phyloP scores from a whole-genome alignment of 345 rosid species.

The Stellera chamaejasme region DNA sequence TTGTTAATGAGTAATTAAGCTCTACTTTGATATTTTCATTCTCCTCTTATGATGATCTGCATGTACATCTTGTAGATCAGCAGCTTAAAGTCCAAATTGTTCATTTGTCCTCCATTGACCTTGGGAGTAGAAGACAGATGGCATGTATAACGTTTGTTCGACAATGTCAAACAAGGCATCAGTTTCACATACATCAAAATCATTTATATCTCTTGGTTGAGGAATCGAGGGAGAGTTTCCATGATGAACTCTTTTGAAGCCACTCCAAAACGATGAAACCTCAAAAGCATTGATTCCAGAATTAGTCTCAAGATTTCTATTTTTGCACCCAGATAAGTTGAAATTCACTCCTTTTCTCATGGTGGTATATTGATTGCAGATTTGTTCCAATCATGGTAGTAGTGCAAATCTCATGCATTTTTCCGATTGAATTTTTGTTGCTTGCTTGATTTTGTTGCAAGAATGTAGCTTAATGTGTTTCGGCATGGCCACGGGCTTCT shows the following conservation, averaged over 20 bases:
- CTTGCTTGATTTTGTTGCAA: slow-evolving; percentile 28
- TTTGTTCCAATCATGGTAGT: slow-evolving; percentile 24
- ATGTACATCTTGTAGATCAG: no score
- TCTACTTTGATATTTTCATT: no score
- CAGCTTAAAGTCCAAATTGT: no score
- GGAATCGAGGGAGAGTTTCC: slow-evolving; percentile 18
- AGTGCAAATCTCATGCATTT: slow-evolving; percentile 35
- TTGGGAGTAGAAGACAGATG: slow-evolving; percentile 4
- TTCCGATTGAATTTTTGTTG: background rate
- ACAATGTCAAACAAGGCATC: slow-evolving; percentile 8
- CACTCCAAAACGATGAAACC: background rate
- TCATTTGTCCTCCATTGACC: background rate
- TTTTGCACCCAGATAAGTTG: slow-evolving; percentile 32
- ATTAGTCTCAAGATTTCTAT: slow-evolving; percentile 17
- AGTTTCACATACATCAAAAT: background rate
- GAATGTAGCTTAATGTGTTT: slow-evolving; percentile 41
- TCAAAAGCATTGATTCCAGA: slow-evolving; percentile 13
- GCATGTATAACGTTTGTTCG: slow-evolving; percentile 2
- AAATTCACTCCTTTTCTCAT: slow-evolving; percentile 24
- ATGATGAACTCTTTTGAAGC: slow-evolving; percentile 12
- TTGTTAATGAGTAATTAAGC: no score
- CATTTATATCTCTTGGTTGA: slow-evolving; percentile 4
- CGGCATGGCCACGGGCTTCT: slow-evolving; percentile 33
- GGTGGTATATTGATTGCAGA: slow-evolving; percentile 20
- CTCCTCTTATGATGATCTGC: no score